phyloP scores from a whole-genome alignment of 805 yeast species.

The Saccharomycopsis sp. region DNA sequence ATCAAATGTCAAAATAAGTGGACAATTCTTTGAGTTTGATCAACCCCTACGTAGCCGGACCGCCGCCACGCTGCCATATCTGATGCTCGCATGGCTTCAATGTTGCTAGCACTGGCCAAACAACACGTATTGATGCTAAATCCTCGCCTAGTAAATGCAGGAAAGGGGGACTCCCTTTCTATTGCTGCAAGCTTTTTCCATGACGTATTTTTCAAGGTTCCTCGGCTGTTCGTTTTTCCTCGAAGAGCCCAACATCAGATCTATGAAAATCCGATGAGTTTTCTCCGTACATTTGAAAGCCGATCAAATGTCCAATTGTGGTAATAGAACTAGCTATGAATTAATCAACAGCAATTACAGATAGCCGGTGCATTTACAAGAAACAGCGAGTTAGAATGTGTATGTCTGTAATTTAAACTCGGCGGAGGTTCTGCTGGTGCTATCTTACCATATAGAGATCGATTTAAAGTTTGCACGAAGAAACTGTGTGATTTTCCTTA shows the following conservation, averaged over 20 bases:
- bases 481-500: background rate
- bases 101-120: background rate
- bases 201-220: background rate
- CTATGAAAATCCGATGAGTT: no score
- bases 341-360: no score
- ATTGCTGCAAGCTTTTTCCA: no score
- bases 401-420: background rate
- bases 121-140: background rate
- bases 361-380: background rate
- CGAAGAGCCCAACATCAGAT: no score
- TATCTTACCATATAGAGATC: background rate
- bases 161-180: no score
- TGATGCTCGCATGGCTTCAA: background rate
- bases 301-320: no score
- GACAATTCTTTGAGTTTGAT: no score
- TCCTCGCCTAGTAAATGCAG: no score
- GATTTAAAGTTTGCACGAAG: background rate
- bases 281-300: no score
- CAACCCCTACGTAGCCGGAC: background rate
- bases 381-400: background rate
- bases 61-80: background rate
- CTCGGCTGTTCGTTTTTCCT: no score
- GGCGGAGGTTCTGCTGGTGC: no score
- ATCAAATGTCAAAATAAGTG: background rate
- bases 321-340: no score